Evolutionary conservation across 805 yeast genomes (phyloP), one percentile per base, ranked within the genome.

Genomic region (Brettanomyces nanus): DNA sequence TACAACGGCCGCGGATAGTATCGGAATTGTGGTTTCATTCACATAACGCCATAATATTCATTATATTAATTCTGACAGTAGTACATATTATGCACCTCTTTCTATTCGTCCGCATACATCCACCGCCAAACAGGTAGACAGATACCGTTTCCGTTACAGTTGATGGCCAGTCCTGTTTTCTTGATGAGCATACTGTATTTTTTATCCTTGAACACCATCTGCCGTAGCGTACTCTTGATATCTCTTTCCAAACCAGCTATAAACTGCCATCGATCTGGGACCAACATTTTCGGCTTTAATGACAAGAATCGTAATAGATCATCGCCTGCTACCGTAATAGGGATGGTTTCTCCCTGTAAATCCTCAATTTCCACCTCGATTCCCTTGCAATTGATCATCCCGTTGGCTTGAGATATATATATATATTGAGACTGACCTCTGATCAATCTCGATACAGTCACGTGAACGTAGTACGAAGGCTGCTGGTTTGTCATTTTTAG

Each of bases 91-190:
- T 23, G 26, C 26, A 9, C 7, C 7, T 23, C 26, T 9, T 23
- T 11, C 11, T 11, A 7, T 11, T 23, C 11, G 17, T 33, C 36
- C 9, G 36, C 25, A 14, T 18, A 33, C 9, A 23, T 19, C 36
- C 36, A 33, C 28, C 30, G 28, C 36, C 36, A 33, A 21, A 22
- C 19, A 6, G 28, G 36, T 15, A 33, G 14, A 11, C 28, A 19
- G 10, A 26, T 33, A 11, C 36, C 20, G 5, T 33, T 10, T 15
- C 29, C 36, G 25, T 14, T 19, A 19, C 34, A 31, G n/a, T 14
- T 31, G n/a, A 33, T 20, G 14, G 21, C 27, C 14, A 33, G 14
- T 9, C 10, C 19, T 3, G 28, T 14, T 6, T 23, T 19, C 13
- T 23, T 7, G 19, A 33, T 13, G n/a, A 33, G 29, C 36, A 33